A percentile compares a stretch with the other conserved stretches of the same genome.
phyloP scores from a whole-genome alignment of 129 eudicot species.

The Flaveria linearis region DNA sequence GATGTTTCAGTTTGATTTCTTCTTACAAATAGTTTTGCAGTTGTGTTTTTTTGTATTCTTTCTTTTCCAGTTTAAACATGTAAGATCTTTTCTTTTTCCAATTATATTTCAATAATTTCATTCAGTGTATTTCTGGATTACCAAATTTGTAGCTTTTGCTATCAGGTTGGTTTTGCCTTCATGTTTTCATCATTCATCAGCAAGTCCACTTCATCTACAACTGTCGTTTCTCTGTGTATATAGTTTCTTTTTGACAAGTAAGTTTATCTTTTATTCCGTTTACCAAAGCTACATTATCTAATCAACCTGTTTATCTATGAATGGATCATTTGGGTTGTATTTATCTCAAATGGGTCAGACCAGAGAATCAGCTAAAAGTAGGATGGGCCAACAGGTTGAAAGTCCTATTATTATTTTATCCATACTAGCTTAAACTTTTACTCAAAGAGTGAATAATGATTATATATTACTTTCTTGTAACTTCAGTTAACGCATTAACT shows the following conservation, averaged over 20 bases:
- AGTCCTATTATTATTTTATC: not conserved
- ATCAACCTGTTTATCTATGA: not conserved
- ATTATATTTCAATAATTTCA: not conserved
- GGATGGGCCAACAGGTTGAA: not conserved
- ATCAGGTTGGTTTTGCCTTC: slow-evolving; percentile 79
- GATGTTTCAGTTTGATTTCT: slow-evolving; percentile 90
- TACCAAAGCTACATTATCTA: not conserved
- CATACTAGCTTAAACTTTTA: not conserved
- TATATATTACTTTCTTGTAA: not conserved
- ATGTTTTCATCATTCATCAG: slow-evolving; percentile 73
- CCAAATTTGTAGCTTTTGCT: slow-evolving; percentile 28
- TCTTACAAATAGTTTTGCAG: slow-evolving; percentile 74
- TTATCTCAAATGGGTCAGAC: not conserved
- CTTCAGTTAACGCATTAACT: not conserved
- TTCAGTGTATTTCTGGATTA: slow-evolving; percentile 13
- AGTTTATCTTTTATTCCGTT: slow-evolving; percentile 22
- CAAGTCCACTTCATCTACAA: slow-evolving; percentile 73
- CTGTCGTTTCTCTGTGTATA: slow-evolving; percentile 61
- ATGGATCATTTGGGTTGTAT: not conserved
- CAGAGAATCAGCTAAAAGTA: not conserved
- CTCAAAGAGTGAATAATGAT: not conserved
- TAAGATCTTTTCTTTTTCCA: slow-evolving; percentile 35
- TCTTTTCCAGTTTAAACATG: slow-evolving; percentile 82
- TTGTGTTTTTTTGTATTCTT: slow-evolving; percentile 80
- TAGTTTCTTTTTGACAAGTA: slow-evolving; percentile 73